phyloP scores from a whole-genome alignment of 495 filamentous ascomycete genomes.

The Glonium stellatum region DNA sequence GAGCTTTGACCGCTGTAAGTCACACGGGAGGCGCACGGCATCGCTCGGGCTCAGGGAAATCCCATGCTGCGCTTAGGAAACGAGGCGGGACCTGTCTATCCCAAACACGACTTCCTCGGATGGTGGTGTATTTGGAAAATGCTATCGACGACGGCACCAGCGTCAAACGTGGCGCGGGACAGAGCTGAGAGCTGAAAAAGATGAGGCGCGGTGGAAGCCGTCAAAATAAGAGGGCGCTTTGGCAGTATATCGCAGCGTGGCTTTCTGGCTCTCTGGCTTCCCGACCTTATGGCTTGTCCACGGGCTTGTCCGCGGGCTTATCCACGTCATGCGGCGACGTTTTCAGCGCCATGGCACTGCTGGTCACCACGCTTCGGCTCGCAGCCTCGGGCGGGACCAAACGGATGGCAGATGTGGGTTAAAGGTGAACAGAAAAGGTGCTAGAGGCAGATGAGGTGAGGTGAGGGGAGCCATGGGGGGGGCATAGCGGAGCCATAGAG shows the following conservation, averaged over 20 bases:
- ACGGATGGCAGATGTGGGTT: neutral
- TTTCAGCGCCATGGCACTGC: neutral
- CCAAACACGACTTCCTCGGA: neutral
- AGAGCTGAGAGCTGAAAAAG: too few relatives aligned
- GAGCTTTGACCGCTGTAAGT: conserved; percentile 25
- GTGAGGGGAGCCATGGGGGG: neutral
- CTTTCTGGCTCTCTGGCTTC: too few relatives aligned
- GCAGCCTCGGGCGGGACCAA: neutral
- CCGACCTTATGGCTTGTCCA: too few relatives aligned
- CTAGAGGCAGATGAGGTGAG: neutral
- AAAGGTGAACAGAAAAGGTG: too few relatives aligned
- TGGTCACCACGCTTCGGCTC: neutral
- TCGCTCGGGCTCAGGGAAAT: neutral
- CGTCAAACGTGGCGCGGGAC: too few relatives aligned
- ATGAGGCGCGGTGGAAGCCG: too few relatives aligned
- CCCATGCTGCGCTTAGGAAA: neutral
- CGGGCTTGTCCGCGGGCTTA: neutral
- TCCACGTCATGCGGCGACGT: conserved; percentile 4
- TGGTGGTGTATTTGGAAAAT: neutral
- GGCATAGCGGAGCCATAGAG: neutral
- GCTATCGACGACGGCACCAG: too few relatives aligned
- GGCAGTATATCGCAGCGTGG: too few relatives aligned
- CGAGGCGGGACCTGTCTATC: conserved; percentile 3
- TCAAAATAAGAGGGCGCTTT: too few relatives aligned
- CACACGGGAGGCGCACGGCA: conserved; percentile 17